Evolutionary conservation across 257 asterid genomes (phyloP), one percentile per base, ranked within the genome.

Genomic region (Knoxia roxburghii): DNA sequence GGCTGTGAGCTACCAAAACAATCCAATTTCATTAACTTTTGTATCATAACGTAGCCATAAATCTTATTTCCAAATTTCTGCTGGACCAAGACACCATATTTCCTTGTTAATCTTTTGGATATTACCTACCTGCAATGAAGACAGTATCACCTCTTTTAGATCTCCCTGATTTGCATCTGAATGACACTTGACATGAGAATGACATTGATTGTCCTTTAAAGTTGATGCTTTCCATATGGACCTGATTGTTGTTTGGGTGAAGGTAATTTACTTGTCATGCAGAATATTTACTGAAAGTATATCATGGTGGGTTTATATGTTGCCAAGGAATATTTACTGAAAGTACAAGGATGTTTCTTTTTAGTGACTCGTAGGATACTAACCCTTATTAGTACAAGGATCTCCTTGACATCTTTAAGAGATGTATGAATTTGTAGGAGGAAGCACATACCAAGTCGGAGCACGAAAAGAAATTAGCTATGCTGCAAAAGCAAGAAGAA

Each of bases 401-500:
- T 55, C 68, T 49, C n/a, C 10, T 17, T 17, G 5, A 39, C 30
- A 21, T 14, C 20, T 54, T 66, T 53, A 32, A 17, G 11, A 59
- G 46, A 41, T 61, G 53, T 15, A 37, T 24, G 21, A 52, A 48
- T 39, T 41, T 73, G 0, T 33, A 89, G 97, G 97, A 85, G 75
- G 88, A 79, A 74, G 95, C 80, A 75, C 74, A 56, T 41, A 75
- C 97, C 52, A 89, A 85, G 82, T 73, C 79, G 76, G 95, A 87
- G 69, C 80, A 78, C 29, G 86, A 82, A 60, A 81, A 82, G 69
- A 89, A 81, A 77, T 68, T 85, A 40, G 41, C 62, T 48, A 77
- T 87, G 62, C 82, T 87, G 62, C 88, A 77, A 76, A 82, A 87
- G 78, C 88, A 79, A 75, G 87, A 82, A 73, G 86, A 84, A 53